Evolutionary conservation across 164 flowering plant genomes (phyloP), one percentile per base, ranked within the genome.

Genomic region (Piper betle): DNA sequence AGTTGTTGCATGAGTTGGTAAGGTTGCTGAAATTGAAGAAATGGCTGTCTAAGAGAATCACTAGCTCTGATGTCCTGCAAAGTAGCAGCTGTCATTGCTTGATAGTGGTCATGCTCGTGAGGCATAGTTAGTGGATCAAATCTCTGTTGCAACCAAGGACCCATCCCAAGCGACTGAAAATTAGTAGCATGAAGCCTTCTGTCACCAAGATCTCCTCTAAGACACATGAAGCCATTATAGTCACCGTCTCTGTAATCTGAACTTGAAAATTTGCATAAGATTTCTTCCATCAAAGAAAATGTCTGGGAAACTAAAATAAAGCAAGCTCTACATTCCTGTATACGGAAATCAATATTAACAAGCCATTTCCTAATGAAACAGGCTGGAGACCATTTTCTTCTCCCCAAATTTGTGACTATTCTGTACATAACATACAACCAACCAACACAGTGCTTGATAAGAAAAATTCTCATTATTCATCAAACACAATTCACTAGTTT

Each of bases 101-200:
- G 89, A 62, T 83, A 86, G 66, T 77, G 88, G 66, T 75, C 80
- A 25, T 78, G 83, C 62, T 82, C 83, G 59, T 73, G 75, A 62
- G 77, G 78, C 7, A 78, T 59, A 57, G 79, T 38, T 9, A 78
- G 20, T 3, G 79, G 80, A 63, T 86, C 89, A 43, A 82, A 46
- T 66, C 88, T 81, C 66, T 79, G 85, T 69, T 84, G 95, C 84
- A 79, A 71, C 88, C 84, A 83, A 6, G 89, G 86, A 40, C 73
- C 50, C 80, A 80, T 60, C 41, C 89, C 84, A 56, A 71, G 69
- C 53, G 75, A 63, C 64, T 78, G 91, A 70, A 78, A 80, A 66
- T 77, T 83, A 69, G 83, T 52, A 20, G 87, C 69, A 39, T 80
- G 79, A 55, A 80, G 73, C 58, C 82, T 82, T 68, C 75, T 83